Base-by-base conservation (phyloP, 2,329 filamentous ascomycete genomes). In the Diplodia corticola region DNA sequence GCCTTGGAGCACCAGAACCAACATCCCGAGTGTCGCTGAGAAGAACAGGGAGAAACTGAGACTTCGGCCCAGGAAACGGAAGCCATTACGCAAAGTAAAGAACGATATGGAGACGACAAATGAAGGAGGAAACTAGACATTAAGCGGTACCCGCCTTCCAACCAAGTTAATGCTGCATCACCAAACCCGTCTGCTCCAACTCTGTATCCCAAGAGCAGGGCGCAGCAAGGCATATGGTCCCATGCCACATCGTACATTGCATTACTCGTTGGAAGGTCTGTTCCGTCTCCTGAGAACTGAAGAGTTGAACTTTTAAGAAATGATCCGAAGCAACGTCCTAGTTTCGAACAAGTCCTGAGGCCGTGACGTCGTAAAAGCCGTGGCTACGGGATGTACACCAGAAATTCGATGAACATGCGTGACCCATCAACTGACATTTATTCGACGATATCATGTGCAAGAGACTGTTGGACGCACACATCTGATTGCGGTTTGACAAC, bases 341-440 rank as follows among this genome's bases (percentile, higher is more conserved):
- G 33, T 48, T 50, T 63, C 30, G 60, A 53, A 26, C 17, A 40
- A 53, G 17, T 57, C 61, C 35, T 15, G 30, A 44, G 63, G 50
- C 63, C 63, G 63, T 64, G 57, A 64, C 50, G 37, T 64, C 63
- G 40, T 64, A 10, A 64, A 64, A 55, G 63, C 35, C 63, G 50
- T 64, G 50, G 55, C 46, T 49, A 22, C 35, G 17, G 37, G 20
- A 40, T 48, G 35, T 17, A 5, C 57, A 49, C 48, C 57, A n/a
- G 15, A 30, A 22, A 7, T 35, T 22, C 26, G 57, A 61, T 35
- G 44, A 37, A 28, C 26, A 49, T 20, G 12, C 44, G 48, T 46
- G 30, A 44, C 22, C 44, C 57, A 50, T 61, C 40, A 49, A 61
- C 57, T 61, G 24, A 61, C 57, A 61, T 12, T 49, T n/a, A 22